Percentiles rank a stretch among this genome's conserved stretches.
These are phyloP conservation scores for Lyophyllum shimeji DNA, from an alignment of 768 basidiomycete species.

Conservation along the genomic window DNA sequence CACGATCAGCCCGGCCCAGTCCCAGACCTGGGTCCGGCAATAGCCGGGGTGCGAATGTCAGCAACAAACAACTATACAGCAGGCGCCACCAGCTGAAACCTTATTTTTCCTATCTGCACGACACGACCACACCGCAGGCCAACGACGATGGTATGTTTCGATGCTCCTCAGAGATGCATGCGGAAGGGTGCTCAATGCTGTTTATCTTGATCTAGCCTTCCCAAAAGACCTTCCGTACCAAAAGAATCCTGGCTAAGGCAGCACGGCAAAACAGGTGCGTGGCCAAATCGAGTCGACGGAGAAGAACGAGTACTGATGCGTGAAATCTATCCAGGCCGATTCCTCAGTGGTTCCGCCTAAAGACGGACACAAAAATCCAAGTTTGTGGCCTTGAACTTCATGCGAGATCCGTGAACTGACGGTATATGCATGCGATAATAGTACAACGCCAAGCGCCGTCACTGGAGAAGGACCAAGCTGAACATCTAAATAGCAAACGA, in stretches of 20 bases:
- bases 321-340: conserved; percentile 66
- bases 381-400: conserved; percentile 40
- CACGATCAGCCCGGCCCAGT: background rate
- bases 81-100: conserved; percentile 27
- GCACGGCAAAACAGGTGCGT: conserved; percentile 90
- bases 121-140: conserved; percentile 36
- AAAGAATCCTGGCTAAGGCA: conserved; percentile 96
- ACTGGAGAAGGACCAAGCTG: conserved; percentile 99
- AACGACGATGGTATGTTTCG: conserved; percentile 48
- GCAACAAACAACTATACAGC: conserved; percentile 34
- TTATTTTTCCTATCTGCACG: conserved; percentile 29
- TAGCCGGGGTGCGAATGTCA: conserved; percentile 9
- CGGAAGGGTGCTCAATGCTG: conserved; percentile 7
- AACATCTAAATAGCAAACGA: conserved; percentile 65
- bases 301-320: background rate
- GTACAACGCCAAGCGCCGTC: conserved; percentile 96
- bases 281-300: background rate
- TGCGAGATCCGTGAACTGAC: background rate
- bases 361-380: conserved; percentile 94
- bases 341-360: conserved; percentile 98
- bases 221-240: conserved; percentile 97
- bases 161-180: conserved; percentile 1
- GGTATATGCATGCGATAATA: conserved; percentile 26
- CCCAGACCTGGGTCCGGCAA: conserved; percentile 11
- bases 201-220: conserved; percentile 72